Evolutionary conservation across 2,329 filamentous ascomycete species (phyloP).

Genomic region (Venturia carpophila): DNA sequence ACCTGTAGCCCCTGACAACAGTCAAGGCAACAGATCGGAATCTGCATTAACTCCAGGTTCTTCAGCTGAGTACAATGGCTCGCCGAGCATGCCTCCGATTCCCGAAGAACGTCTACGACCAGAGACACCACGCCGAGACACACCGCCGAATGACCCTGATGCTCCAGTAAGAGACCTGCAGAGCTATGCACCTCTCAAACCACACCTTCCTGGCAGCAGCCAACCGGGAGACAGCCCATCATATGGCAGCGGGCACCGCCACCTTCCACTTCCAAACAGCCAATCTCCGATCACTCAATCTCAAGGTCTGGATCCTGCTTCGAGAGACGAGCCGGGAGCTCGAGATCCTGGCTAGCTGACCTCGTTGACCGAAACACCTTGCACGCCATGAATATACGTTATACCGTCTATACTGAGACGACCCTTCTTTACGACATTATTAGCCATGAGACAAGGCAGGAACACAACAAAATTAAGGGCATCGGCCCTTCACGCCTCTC

Average conservation of each 20-base stretch:
- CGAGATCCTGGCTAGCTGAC: background rate
- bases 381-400: background rate
- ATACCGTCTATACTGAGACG: background rate
- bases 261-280: background rate
- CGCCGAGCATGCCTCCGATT: conserved; percentile 6
- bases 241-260: background rate
- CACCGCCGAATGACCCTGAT: background rate
- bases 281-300: background rate
- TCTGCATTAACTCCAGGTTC: conserved; percentile 14
- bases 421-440: background rate
- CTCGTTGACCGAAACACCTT: background rate
- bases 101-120: conserved; percentile 11
- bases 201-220: background rate
- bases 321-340: background rate
- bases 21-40: conserved; percentile 8
- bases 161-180: background rate
- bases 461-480: background rate
- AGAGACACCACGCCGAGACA: conserved; percentile 9
- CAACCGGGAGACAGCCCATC: background rate
- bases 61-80: conserved; percentile 16
- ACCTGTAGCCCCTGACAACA: background rate
- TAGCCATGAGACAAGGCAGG: background rate
- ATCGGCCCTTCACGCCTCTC: background rate
- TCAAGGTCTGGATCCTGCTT: background rate
- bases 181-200: background rate